These are phyloP conservation scores for Eustoma russellianum DNA, from an alignment of 257 asterid species.

Conservation along the genomic window DNA sequence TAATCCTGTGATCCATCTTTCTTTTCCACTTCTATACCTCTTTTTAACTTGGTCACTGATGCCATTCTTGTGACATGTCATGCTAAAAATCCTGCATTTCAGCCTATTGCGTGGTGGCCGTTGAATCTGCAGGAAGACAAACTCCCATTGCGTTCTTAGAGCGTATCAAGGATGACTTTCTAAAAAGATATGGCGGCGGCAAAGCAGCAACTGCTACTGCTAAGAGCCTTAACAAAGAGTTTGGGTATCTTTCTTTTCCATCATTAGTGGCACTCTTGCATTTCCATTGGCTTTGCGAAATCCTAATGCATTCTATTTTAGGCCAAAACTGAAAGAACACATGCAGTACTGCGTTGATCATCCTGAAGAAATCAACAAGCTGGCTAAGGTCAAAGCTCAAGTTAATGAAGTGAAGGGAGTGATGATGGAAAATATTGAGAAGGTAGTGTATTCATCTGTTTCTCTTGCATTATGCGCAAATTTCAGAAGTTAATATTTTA, in stretches of 20 bases:
- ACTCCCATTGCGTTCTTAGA: conserved; percentile 39
- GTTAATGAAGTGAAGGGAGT: conserved; percentile 49
- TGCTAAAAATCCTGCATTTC: not conserved
- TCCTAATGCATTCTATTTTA: conserved; percentile 1
- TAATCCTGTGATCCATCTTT: too few species aligned
- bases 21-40: too few species aligned
- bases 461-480: not conserved
- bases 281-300: not conserved
- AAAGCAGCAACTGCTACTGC: conserved; percentile 37
- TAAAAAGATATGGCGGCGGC: conserved; percentile 35
- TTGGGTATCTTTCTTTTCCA: conserved; percentile 20
- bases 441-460: conserved; percentile 21
- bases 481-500: too few species aligned
- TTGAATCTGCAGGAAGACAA: conserved; percentile 46
- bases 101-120: conserved; percentile 53
- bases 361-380: conserved; percentile 44
- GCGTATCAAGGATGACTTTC: conserved; percentile 41
- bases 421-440: conserved; percentile 56
- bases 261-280: not conserved
- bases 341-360: conserved; percentile 40
- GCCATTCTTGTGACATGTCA: too few species aligned
- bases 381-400: conserved; percentile 48
- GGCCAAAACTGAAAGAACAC: conserved; percentile 49
- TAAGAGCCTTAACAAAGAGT: conserved; percentile 39
- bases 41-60: too few species aligned